These are phyloP conservation scores for Verticillium nubilum DNA, from an alignment of 2,329 filamentous ascomycete species.

Conservation along the genomic window DNA sequence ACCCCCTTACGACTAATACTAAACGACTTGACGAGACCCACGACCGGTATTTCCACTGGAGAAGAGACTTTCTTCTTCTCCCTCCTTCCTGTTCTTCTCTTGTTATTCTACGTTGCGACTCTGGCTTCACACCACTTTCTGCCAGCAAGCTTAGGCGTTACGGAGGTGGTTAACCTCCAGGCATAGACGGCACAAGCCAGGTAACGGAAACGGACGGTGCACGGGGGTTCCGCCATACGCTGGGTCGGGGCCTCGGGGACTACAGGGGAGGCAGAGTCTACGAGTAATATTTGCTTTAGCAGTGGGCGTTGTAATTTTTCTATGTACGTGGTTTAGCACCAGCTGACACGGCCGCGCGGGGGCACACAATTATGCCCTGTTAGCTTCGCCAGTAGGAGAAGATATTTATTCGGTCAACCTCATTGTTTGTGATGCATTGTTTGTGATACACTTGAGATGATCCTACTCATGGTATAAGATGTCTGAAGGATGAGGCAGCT, in stretches of 20 bases:
- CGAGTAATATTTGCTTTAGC: background rate
- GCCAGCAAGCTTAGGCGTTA: background rate
- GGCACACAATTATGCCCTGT: background rate
- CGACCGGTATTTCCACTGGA: conserved; percentile 8
- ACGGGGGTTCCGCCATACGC: background rate
- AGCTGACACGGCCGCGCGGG: background rate
- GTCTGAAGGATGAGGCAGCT: too few species aligned
- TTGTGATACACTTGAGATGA: background rate
- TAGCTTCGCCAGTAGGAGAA: background rate
- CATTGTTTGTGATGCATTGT: background rate
- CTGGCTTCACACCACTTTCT: background rate
- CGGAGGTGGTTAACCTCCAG: background rate
- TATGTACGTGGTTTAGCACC: background rate
- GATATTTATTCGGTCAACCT: background rate
- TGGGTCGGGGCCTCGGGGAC: background rate
- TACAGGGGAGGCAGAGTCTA: background rate
- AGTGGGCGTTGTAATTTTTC: background rate
- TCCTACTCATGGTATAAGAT: background rate
- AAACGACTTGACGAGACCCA: conserved; percentile 13
- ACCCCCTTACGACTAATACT: conserved; percentile 2
- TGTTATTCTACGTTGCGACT: background rate
- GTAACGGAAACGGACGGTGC: background rate
- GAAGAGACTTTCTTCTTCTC: conserved; percentile 2
- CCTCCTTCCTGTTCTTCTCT: background rate
- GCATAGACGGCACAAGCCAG: background rate